Percentiles rank a stretch among this genome's conserved stretches.
phyloP scores from a whole-genome alignment of 2,329 filamentous ascomycete genomes.

The Cadophora luteo-olivacea region DNA sequence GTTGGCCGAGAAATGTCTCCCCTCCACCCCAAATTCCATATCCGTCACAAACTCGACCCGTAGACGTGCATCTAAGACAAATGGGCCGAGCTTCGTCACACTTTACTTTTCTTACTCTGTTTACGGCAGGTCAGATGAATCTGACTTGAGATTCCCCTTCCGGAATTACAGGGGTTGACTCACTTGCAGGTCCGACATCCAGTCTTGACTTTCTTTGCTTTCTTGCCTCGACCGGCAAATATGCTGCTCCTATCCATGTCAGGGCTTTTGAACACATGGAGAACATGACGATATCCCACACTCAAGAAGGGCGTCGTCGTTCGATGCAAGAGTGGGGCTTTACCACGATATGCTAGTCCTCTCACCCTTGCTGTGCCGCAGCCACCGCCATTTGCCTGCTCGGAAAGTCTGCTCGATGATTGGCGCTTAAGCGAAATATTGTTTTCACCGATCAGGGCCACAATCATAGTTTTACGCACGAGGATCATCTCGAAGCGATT shows the following conservation, averaged over 20 bases:
- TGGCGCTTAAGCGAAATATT: neutral
- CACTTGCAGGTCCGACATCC: neutral
- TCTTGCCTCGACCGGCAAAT: neutral
- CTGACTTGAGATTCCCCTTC: neutral
- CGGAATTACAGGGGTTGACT: neutral
- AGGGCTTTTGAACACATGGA: neutral
- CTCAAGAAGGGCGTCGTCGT: neutral
- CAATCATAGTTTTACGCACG: no score
- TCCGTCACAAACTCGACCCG: neutral
- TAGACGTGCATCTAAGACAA: neutral
- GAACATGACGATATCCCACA: neutral
- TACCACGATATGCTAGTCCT: neutral
- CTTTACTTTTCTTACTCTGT: neutral
- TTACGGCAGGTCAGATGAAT: neutral
- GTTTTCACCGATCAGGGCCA: neutral
- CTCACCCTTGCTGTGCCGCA: neutral
- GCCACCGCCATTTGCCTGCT: neutral
- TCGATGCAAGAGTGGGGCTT: neutral
- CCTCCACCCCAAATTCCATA: neutral
- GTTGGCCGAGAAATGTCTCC: neutral
- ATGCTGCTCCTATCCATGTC: neutral
- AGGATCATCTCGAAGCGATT: no score
- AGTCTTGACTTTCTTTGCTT: neutral
- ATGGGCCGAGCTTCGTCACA: neutral
- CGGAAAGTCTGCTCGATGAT: neutral